Conservation (phyloP, 2,329 filamentous ascomycete species). For the Boeremia exigua region DNA sequence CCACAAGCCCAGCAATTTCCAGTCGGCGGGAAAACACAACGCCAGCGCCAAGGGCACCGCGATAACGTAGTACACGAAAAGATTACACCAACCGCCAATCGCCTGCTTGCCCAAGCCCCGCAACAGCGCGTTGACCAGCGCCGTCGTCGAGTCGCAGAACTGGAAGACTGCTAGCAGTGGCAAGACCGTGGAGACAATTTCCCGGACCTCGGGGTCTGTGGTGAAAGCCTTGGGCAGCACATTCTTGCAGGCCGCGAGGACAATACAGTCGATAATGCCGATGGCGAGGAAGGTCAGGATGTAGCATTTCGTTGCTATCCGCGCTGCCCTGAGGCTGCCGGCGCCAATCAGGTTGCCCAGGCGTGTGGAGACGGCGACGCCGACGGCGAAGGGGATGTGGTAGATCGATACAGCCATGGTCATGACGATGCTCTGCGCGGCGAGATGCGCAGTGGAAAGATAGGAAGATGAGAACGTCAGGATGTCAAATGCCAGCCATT, state of each 20-base stretch:
- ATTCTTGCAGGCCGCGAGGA: slow-evolving; percentile 39
- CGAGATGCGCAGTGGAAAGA: slow-evolving; percentile 79
- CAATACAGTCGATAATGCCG: slow-evolving; percentile 42
- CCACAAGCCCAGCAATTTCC: slow-evolving; percentile 48
- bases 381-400: slow-evolving; percentile 50
- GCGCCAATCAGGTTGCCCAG: slow-evolving; percentile 50
- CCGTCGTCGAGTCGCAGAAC: slow-evolving; percentile 47
- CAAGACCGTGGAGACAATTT: slow-evolving; percentile 42
- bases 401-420: slow-evolving; percentile 46
- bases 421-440: slow-evolving; percentile 68
- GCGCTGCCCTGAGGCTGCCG: slow-evolving; percentile 41
- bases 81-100: slow-evolving; percentile 48
- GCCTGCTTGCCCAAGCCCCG: slow-evolving; percentile 48
- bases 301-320: slow-evolving; percentile 43
- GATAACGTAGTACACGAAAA: slow-evolving; percentile 48
- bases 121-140: slow-evolving; percentile 46
- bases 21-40: slow-evolving; percentile 44
- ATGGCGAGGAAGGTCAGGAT: slow-evolving; percentile 44
- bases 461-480: slow-evolving; percentile 77
- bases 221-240: slow-evolving; percentile 45
- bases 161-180: slow-evolving; percentile 48
- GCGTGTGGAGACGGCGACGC: slow-evolving; percentile 48
- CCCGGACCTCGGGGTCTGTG: slow-evolving; percentile 43
- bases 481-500: slow-evolving; percentile 48
- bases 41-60: slow-evolving; percentile 47